Conservation (phyloP, 306 rosid genomes). For the Acmispon strigosus region DNA sequence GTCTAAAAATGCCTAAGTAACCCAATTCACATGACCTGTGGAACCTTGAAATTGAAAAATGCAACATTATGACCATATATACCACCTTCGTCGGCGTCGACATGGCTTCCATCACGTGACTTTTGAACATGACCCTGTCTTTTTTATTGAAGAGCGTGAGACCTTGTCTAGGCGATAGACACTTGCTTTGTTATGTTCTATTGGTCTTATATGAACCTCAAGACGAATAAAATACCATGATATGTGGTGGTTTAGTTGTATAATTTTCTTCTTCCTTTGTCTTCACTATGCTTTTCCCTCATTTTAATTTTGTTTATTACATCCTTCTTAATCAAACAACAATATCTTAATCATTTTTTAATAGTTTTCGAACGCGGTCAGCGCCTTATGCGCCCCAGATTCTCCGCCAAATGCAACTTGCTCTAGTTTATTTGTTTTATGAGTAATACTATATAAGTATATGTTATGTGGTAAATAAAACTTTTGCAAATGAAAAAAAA, state of each 20-base stretch:
- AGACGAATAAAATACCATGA: not conserved
- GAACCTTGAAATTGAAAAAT: conserved; percentile 7
- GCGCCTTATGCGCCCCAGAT: conserved; percentile 92
- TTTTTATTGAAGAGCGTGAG: too few species aligned
- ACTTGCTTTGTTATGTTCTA: conserved; percentile 18
- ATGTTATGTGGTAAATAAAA: too few species aligned
- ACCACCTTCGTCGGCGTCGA: conserved; percentile 63
- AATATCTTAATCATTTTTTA: conserved; percentile 32
- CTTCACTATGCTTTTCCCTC: not conserved
- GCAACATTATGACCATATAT: not conserved
- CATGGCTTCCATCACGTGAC: conserved; percentile 56
- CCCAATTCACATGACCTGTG: conserved; percentile 4
- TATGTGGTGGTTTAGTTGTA: too few species aligned
- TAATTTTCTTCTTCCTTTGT: not conserved
- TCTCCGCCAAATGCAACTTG: conserved; percentile 44
- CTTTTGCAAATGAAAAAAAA: too few species aligned
- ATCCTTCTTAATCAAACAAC: conserved; percentile 10
- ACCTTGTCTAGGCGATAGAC: not conserved
- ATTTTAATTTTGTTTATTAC: not conserved
- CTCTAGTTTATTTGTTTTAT: not conserved
- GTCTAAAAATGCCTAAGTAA: not conserved
- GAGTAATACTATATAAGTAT: too few species aligned
- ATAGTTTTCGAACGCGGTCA: conserved; percentile 55
- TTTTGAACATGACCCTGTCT: conserved; percentile 38
- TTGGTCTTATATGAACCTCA: not conserved